Conservation (phyloP, 1,139 yeast genomes). For the Pichia inconspicua region DNA sequence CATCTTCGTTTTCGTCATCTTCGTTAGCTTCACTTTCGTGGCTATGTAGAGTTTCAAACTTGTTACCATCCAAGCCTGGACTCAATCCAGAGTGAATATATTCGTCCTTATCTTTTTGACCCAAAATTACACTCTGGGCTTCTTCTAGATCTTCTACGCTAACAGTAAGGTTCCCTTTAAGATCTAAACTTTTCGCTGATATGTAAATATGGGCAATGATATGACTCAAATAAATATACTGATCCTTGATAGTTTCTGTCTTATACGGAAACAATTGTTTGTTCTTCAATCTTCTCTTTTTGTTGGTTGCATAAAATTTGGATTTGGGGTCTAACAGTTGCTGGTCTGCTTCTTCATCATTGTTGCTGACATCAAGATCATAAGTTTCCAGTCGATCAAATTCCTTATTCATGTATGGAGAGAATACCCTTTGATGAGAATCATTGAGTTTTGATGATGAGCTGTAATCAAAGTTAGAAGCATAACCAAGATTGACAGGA, state of each 20-base stretch:
- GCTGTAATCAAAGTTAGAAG: background rate
- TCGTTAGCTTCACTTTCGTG: slow-evolving; percentile 36
- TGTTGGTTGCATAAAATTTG: slow-evolving; percentile 46
- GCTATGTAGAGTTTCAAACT: slow-evolving; percentile 33
- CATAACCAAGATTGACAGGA: slow-evolving; percentile 6
- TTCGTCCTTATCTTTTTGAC: slow-evolving; percentile 8
- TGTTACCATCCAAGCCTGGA: slow-evolving; percentile 24
- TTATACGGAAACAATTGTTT: slow-evolving; percentile 67
- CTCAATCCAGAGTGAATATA: slow-evolving; percentile 11
- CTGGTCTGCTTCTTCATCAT: slow-evolving; percentile 34
- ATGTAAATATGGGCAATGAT: slow-evolving; percentile 73
- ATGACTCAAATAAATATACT: slow-evolving; percentile 68
- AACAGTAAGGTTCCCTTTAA: slow-evolving; percentile 65
- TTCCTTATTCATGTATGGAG: slow-evolving; percentile 14
- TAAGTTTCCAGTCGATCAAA: slow-evolving; percentile 29
- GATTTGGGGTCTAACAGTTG: slow-evolving; percentile 45
- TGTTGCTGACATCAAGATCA: slow-evolving; percentile 51
- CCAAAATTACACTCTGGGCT: slow-evolving; percentile 17
- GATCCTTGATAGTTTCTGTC: slow-evolving; percentile 62
- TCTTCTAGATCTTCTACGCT: slow-evolving; percentile 40
- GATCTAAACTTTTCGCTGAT: slow-evolving; percentile 68
- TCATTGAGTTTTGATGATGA: background rate
- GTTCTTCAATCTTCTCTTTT: slow-evolving; percentile 50
- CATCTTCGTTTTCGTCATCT: slow-evolving; percentile 35
- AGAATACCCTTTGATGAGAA: background rate